Conservation (phyloP, 352 stramenopile genomes). For the Pseudoperonospora humuli region DNA sequence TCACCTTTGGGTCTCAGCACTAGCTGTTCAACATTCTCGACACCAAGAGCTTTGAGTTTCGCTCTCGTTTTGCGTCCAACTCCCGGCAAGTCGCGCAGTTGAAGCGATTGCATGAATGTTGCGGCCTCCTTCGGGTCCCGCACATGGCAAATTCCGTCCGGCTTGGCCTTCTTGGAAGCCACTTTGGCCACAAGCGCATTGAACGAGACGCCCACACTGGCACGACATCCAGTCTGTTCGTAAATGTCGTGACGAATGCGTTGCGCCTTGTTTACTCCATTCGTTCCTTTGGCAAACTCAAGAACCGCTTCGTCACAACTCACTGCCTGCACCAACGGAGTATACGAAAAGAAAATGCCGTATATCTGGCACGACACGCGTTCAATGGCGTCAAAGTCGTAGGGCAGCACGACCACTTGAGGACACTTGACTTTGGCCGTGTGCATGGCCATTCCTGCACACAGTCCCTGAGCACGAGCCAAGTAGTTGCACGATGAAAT, state of each 20-base stretch:
- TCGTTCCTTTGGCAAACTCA: slow-evolving; percentile 61
- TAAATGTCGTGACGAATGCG: slow-evolving; percentile 61
- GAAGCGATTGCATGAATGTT: slow-evolving; percentile 57
- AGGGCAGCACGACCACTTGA: slow-evolving; percentile 89
- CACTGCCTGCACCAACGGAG: slow-evolving; percentile 88
- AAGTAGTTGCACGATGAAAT: slow-evolving; percentile 95
- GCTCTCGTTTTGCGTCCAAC: slow-evolving; percentile 55
- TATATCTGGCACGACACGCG: slow-evolving; percentile 91
- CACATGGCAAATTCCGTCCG: slow-evolving; percentile 80
- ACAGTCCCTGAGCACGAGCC: slow-evolving; percentile 84
- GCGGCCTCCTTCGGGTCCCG: slow-evolving; percentile 31
- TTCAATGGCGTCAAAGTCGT: slow-evolving; percentile 90
- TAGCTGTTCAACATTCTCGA: slow-evolving; percentile 62
- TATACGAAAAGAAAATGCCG: slow-evolving; percentile 83
- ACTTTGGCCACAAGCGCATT: slow-evolving; percentile 94
- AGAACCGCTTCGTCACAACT: slow-evolving; percentile 95
- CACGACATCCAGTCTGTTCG: slow-evolving; percentile 82
- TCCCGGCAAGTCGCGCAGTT: slow-evolving; percentile 71
- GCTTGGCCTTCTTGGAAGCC: slow-evolving; percentile 90
- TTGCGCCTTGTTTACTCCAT: slow-evolving; percentile 63
- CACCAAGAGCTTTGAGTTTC: slow-evolving; percentile 62
- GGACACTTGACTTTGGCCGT: slow-evolving; percentile 86
- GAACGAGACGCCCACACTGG: slow-evolving; percentile 88
- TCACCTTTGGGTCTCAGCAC: slow-evolving; percentile 38
- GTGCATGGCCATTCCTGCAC: slow-evolving; percentile 93